phyloP scores from a whole-genome alignment of 106 monocot species.

The Amphibolis antarctica region DNA sequence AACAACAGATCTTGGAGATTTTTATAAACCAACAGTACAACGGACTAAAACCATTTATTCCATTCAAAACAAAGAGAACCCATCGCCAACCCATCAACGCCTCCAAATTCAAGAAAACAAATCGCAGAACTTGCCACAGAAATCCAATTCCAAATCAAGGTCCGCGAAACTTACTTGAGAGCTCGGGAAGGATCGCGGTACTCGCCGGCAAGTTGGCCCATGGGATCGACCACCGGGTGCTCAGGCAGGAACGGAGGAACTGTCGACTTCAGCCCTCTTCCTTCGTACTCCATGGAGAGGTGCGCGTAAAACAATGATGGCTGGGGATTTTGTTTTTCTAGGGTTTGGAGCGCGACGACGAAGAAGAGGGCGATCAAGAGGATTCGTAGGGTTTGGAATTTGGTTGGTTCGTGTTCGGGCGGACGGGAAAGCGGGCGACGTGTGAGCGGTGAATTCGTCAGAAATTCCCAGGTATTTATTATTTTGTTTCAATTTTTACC shows the following conservation, averaged over 20 bases:
- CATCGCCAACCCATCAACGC: neutral
- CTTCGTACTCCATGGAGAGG: conserved; percentile 3
- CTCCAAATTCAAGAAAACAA: neutral
- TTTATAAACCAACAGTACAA: too few species aligned
- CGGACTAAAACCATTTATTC: too few species aligned
- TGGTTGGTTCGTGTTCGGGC: neutral
- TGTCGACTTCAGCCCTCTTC: neutral
- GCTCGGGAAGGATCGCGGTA: conserved; percentile 6
- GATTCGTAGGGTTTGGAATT: neutral
- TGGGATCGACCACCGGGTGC: neutral
- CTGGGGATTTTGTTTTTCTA: neutral
- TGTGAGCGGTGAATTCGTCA: too few species aligned
- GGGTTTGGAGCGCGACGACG: neutral
- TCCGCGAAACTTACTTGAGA: neutral
- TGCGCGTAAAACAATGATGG: too few species aligned
- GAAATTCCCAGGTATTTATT: too few species aligned
- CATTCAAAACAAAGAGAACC: too few species aligned
- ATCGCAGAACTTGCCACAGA: neutral
- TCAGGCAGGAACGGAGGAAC: neutral
- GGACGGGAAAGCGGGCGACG: neutral
- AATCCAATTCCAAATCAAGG: neutral
- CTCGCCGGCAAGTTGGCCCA: neutral
- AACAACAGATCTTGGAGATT: too few species aligned
- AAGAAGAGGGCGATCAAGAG: neutral
- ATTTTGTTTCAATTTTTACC: too few species aligned